Evolutionary conservation across 2,329 filamentous ascomycete genomes (phyloP).

Genomic region (Incumbomyces delicatus): DNA sequence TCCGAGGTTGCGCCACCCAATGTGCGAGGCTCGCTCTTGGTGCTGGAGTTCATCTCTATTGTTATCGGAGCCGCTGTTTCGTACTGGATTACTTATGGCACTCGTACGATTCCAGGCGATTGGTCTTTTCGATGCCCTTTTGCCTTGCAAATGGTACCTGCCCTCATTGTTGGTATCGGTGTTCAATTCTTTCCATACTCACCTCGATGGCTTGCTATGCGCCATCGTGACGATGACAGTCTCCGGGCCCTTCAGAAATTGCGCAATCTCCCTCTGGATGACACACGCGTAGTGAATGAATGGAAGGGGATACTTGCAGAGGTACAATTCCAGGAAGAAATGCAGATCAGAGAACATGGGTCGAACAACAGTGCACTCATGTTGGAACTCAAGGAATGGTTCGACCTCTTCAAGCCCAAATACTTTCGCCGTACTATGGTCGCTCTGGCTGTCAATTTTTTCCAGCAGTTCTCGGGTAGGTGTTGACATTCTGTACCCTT

Average conservation of each 20-base stretch:
- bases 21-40: conserved; percentile 30
- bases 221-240: conserved; percentile 31
- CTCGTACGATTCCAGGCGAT: conserved; percentile 34
- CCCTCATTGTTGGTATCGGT: conserved; percentile 28
- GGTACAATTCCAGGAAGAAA: conserved; percentile 36
- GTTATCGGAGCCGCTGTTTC: conserved; percentile 42
- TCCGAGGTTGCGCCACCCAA: conserved; percentile 17
- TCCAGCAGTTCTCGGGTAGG: conserved; percentile 31
- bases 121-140: conserved; percentile 40
- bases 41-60: conserved; percentile 39
- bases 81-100: conserved; percentile 40
- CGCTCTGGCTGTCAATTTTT: conserved; percentile 33
- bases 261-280: conserved; percentile 32
- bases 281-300: conserved; percentile 37
- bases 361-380: conserved; percentile 26
- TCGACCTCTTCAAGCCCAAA: conserved; percentile 38
- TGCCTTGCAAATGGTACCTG: conserved; percentile 23
- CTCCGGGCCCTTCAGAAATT: conserved; percentile 30
- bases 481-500: too few relatives aligned
- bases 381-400: conserved; percentile 31
- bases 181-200: conserved; percentile 39
- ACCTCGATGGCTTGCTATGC: conserved; percentile 37
- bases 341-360: conserved; percentile 14
- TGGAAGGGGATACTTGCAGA: conserved; percentile 43
- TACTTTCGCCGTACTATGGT: conserved; percentile 35